phyloP scores from a whole-genome alignment of 2,329 filamentous ascomycete genomes.

The Hypoxylon sp. region DNA sequence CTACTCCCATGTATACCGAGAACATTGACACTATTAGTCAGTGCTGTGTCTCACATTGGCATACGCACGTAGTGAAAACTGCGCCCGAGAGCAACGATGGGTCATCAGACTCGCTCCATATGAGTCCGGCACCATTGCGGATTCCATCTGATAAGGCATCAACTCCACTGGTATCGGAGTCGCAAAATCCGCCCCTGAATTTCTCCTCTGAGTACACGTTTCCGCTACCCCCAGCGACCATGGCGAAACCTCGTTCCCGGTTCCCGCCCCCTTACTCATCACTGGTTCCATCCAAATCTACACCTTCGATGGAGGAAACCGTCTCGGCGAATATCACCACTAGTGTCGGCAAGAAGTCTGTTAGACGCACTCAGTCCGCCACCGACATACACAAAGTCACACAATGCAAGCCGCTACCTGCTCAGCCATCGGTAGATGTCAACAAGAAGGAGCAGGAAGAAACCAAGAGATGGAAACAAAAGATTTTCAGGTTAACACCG shows the following conservation, averaged over 20 bases:
- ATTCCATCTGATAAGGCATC: neutral
- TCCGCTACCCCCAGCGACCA: constrained; percentile 24
- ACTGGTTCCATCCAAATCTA: constrained; percentile 2
- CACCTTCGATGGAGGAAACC: constrained; percentile 1
- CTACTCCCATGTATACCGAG: neutral
- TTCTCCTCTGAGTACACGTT: constrained; percentile 16
- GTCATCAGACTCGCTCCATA: neutral
- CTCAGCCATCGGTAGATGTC: constrained; percentile 6
- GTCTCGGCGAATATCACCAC: neutral
- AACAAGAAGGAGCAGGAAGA: neutral
- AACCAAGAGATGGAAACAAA: constrained; percentile 8
- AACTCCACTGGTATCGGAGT: neutral
- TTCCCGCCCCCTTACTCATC: constrained; percentile 31
- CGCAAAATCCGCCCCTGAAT: neutral
- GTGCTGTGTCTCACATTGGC: constrained; percentile 2
- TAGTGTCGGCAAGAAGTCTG: neutral
- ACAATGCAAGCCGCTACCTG: constrained; percentile 33
- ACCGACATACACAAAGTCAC: neutral
- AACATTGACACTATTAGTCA: neutral
- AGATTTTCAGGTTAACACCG: constrained; percentile 4
- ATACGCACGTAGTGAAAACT: neutral
- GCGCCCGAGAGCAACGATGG: neutral
- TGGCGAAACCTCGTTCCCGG: constrained; percentile 14
- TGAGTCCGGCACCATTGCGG: constrained; percentile 19
- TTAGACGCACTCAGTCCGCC: constrained; percentile 19